These are phyloP conservation scores for Monilinia laxa DNA, from an alignment of 2,329 filamentous ascomycete genomes.

Conservation along the genomic window DNA sequence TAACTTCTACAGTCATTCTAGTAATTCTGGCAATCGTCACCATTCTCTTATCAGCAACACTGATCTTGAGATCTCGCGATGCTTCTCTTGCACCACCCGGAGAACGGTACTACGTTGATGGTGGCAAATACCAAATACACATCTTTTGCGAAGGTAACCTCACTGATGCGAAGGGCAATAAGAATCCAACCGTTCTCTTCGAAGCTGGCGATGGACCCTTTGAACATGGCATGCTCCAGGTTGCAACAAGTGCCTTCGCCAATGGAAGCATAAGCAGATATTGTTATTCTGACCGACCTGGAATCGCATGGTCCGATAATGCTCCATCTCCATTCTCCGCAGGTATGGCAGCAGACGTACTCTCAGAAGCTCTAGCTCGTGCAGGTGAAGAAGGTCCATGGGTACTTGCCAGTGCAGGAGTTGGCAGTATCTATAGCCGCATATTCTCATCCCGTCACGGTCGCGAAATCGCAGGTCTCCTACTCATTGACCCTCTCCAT, in stretches of 20 bases:
- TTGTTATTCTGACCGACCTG: conserved; percentile 94
- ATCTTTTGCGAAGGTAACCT: conserved; percentile 79
- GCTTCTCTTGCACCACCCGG: conserved; percentile 72
- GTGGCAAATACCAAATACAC: conserved; percentile 82
- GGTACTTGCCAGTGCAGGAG: conserved; percentile 81
- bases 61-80: conserved; percentile 79
- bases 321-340: conserved; percentile 91
- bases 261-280: conserved; percentile 85
- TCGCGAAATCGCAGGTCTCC: conserved; percentile 69
- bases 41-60: conserved; percentile 73
- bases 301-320: conserved; percentile 84
- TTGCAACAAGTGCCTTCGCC: conserved; percentile 71
- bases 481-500: conserved; percentile 86
- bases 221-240: conserved; percentile 75
- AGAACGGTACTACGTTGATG: conserved; percentile 75
- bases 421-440: conserved; percentile 84
- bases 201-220: conserved; percentile 81
- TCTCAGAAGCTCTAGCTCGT: conserved; percentile 80
- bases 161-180: conserved; percentile 53
- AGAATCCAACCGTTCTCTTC: conserved; percentile 76
- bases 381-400: conserved; percentile 85
- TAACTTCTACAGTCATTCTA: conserved; percentile 71
- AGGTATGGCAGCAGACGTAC: conserved; percentile 84
- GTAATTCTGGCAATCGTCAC: conserved; percentile 65
- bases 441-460: conserved; percentile 87